Evolutionary conservation across 2,329 filamentous ascomycete species (phyloP).

Genomic region (Aspergillus ochraceus): DNA sequence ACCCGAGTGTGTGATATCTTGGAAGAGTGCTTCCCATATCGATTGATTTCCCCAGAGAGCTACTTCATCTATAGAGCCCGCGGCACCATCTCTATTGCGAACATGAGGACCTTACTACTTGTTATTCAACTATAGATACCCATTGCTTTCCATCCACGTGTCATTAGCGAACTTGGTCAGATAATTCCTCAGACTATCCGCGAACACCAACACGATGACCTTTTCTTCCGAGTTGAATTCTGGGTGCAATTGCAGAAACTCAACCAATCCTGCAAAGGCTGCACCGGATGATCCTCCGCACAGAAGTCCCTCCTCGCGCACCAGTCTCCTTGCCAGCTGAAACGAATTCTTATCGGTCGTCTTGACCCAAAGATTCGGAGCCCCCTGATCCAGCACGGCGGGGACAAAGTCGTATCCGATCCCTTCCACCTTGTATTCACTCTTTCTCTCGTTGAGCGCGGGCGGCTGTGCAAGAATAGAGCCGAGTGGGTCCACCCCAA

Average conservation of each 20-base stretch:
- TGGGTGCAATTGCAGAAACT: conserved; percentile 33
- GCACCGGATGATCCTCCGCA: conserved; percentile 88
- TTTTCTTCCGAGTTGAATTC: conserved; percentile 73
- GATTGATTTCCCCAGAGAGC: too few relatives aligned
- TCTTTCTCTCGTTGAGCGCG: conserved; percentile 65
- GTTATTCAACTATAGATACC: neutral
- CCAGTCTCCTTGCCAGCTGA: conserved; percentile 74
- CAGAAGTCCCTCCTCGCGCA: conserved; percentile 82
- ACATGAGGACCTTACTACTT: too few relatives aligned
- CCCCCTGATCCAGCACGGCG: conserved; percentile 73
- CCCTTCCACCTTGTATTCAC: conserved; percentile 90
- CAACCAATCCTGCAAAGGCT: conserved; percentile 31
- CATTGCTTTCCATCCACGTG: conserved; percentile 61
- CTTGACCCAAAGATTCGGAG: conserved; percentile 90
- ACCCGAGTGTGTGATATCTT: too few relatives aligned
- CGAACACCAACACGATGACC: conserved; percentile 77
- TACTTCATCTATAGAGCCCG: too few relatives aligned
- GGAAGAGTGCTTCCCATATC: too few relatives aligned
- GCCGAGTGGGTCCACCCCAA: conserved; percentile 83
- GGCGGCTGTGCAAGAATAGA: conserved; percentile 80
- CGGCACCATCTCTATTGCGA: too few relatives aligned
- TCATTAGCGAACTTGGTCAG: conserved; percentile 92
- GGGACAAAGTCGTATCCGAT: conserved; percentile 97
- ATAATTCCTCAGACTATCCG: conserved; percentile 89
- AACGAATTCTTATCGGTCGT: conserved; percentile 85